Evolutionary conservation across 768 basidiomycete species (phyloP), one percentile per base, ranked within the genome.

Genomic region (Trametes gibbosa): DNA sequence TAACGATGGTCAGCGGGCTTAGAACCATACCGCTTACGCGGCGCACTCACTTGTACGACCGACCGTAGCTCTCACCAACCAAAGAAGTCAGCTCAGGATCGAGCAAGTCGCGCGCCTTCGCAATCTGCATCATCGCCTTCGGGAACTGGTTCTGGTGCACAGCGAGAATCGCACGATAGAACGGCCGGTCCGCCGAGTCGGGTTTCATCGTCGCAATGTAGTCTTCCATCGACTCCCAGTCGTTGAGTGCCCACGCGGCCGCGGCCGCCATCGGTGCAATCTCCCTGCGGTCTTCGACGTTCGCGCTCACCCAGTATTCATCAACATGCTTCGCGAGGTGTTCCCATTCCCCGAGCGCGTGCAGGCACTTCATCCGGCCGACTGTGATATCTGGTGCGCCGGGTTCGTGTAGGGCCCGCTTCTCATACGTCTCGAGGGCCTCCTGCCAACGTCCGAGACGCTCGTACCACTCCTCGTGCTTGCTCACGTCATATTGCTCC

Each of bases 391-490:
- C 90, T 6, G 86, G 84, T 21, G 86, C 83, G 41, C 82, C 81
- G 0, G 92, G 90, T 64, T 95, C 90, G n/a, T 80, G 75, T 61
- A 83, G 79, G 5, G 83, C 84, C 67, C 89, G 90, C 66, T 84
- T 84, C 63, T 95, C 90, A 68, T 96, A 97, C 0, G 89, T 89
- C 9, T 75, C 79, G 39, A 98, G 76, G 0, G 97, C 97, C 63
- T 98, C 93, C 67, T 94, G 91, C 97, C 97, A 99, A 53, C 91
- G 81, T 5, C 95, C 95, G 17, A 99, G 85, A 64, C 96, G 84
- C 73, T 98, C 95, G 70, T 94, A 99, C 97, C 97, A 99, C 67
- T 96, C 91, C 65, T 98, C 97, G 68, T 98, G 94, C 69, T 95
- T 90, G 39, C 86, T 86, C 29, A 92, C 87, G 64, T 94, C 90